A percentile compares a stretch with the other conserved stretches of the same genome.
Conservation (phyloP, 441 rosid genomes). For the Theobroma grandiflorum region DNA sequence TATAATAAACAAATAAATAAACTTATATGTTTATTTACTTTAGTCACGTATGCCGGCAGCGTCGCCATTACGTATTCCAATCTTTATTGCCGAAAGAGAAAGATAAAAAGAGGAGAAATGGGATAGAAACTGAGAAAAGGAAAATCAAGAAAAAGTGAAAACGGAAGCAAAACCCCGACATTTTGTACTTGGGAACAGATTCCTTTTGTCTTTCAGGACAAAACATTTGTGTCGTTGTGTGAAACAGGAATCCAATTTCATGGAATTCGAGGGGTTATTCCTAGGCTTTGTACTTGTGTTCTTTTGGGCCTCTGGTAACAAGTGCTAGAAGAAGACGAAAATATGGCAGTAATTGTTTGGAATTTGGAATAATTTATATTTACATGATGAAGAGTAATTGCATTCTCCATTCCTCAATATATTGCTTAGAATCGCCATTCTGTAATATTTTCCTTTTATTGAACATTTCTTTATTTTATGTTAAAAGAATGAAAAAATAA, state of each 20-base stretch:
- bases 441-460: too few relatives aligned
- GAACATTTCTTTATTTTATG: too few relatives aligned
- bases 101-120: not conserved
- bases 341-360: too few relatives aligned
- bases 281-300: too few relatives aligned
- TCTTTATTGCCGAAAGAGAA: slow-evolving; percentile 30
- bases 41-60: not conserved
- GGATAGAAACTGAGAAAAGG: slow-evolving; percentile 12
- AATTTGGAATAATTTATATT: too few relatives aligned
- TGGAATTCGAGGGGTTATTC: too few relatives aligned
- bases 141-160: slow-evolving; percentile 36
- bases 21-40: not conserved
- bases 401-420: too few relatives aligned
- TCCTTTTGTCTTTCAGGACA: slow-evolving; percentile 28
- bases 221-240: not conserved
- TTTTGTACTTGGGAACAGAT: slow-evolving; percentile 17
- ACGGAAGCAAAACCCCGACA: slow-evolving; percentile 26
- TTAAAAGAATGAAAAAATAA: too few relatives aligned
- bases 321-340: too few relatives aligned
- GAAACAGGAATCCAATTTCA: not conserved
- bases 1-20: not conserved
- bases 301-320: too few relatives aligned
- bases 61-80: slow-evolving; percentile 2
- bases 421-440: too few relatives aligned
- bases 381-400: too few relatives aligned